Conservation (phyloP, 768 basidiomycete genomes). For the Rhizopogon roseolus region DNA sequence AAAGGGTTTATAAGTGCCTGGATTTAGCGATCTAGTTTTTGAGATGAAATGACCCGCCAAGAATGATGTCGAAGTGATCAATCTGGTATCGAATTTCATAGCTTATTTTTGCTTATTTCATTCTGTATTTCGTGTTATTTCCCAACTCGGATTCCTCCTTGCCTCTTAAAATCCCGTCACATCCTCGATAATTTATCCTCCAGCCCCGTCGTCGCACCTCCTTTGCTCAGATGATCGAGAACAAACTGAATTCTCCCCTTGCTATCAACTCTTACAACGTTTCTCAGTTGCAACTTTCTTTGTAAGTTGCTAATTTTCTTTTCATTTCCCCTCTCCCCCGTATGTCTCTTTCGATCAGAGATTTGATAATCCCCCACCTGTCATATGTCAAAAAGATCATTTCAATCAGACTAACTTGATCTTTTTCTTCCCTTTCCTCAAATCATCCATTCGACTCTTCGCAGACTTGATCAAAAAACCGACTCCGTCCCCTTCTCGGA, state of each 20-base stretch:
- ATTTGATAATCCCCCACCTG: conserved; percentile 15
- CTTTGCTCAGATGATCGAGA: conserved; percentile 55
- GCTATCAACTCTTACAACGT: conserved; percentile 57
- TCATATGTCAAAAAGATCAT: conserved; percentile 25
- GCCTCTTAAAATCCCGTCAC: conserved; percentile 18
- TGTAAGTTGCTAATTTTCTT: conserved; percentile 45
- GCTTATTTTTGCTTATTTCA: conserved; percentile 3
- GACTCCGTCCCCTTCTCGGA: conserved; percentile 35
- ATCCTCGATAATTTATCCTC: not conserved
- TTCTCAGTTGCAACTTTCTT: conserved; percentile 56
- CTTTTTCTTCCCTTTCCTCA: conserved; percentile 11
- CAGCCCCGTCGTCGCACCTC: not conserved
- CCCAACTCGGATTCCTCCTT: conserved; percentile 7
- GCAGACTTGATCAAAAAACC: conserved; percentile 37
- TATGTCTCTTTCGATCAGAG: not conserved
- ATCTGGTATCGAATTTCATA: conserved; percentile 3
- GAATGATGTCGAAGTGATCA: not conserved
- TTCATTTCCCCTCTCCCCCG: conserved; percentile 6
- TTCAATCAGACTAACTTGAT: conserved; percentile 13
- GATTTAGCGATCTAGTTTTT: conserved; percentile 29
- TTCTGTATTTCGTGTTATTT: conserved; percentile 1
- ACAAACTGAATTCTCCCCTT: conserved; percentile 30
- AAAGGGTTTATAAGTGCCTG: conserved; percentile 25
- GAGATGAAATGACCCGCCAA: not conserved
- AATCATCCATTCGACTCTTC: conserved; percentile 8